A percentile compares a stretch with the other conserved stretches of the same genome.
Conservation (phyloP, 495 filamentous ascomycete genomes). For the Aspergillus saccharolyticus region DNA sequence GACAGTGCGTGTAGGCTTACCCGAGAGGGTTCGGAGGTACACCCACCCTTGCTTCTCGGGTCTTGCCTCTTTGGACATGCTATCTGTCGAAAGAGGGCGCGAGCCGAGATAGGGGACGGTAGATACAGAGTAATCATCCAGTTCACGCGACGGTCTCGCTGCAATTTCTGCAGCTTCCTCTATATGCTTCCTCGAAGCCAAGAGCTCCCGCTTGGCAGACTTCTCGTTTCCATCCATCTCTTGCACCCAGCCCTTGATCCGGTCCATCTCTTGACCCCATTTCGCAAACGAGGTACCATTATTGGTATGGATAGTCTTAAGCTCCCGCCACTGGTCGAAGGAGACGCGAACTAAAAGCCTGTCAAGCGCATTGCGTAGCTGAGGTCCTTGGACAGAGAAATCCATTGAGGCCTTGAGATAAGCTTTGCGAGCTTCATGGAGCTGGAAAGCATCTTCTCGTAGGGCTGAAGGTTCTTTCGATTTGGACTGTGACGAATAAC, state of each 20-base stretch:
- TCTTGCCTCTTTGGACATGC: constrained; percentile 34
- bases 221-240: constrained; percentile 85
- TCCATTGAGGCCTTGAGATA: constrained; percentile 93
- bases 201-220: constrained; percentile 72
- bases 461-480: constrained; percentile 87
- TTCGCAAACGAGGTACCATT: constrained; percentile 53
- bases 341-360: constrained; percentile 79
- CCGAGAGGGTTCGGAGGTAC: constrained; percentile 72
- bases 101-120: constrained; percentile 81
- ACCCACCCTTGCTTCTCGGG: constrained; percentile 94
- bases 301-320: constrained; percentile 60
- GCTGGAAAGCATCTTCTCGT: constrained; percentile 90
- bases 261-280: constrained; percentile 74
- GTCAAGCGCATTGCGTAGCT: constrained; percentile 75
- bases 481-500: constrained; percentile 80
- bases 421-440: constrained; percentile 87
- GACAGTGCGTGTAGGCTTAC: constrained; percentile 78
- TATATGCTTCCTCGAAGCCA: constrained; percentile 72
- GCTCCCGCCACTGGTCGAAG: constrained; percentile 80
- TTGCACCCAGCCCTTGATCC: constrained; percentile 83
- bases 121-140: constrained; percentile 85
- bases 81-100: constrained; percentile 56
- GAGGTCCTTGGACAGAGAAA: constrained; percentile 80
- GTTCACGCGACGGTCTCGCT: constrained; percentile 75
- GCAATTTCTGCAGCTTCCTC: constrained; percentile 69